A percentile compares a stretch with the other conserved stretches of the same genome.
phyloP scores from a whole-genome alignment of 2,329 filamentous ascomycete genomes.

The Grosmannia clavigera region DNA sequence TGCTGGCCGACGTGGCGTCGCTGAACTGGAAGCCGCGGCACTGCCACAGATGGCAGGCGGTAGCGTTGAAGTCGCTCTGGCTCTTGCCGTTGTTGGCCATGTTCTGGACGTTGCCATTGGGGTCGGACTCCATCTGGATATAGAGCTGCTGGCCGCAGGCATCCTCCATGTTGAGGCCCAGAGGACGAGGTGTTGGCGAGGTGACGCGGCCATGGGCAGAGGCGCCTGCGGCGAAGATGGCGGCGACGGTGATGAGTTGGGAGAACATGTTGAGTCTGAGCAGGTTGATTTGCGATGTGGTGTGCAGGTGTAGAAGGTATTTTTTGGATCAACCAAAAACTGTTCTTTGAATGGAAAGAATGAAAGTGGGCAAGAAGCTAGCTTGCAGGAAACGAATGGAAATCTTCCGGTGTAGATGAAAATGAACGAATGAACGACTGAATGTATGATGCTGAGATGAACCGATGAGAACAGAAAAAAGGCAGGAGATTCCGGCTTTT shows the following conservation, averaged over 20 bases:
- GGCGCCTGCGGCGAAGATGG: conserved; percentile 26
- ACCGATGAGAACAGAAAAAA: neutral
- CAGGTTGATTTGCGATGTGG: no score
- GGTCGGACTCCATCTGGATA: conserved; percentile 38
- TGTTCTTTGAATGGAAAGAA: neutral
- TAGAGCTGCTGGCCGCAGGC: conserved; percentile 42
- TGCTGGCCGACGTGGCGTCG: conserved; percentile 37
- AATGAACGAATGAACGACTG: neutral
- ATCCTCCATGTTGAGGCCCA: conserved; percentile 35
- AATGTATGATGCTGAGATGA: neutral
- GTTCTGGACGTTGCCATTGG: conserved; percentile 44
- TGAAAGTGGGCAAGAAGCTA: neutral
- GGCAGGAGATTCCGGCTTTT: neutral
- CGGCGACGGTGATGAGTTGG: neutral
- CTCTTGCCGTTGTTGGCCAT: conserved; percentile 33
- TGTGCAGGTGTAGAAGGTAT: no score
- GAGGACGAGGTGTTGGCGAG: conserved; percentile 32
- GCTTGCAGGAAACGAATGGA: neutral
- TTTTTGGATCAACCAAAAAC: neutral
- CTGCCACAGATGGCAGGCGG: conserved; percentile 37
- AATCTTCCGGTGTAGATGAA: conserved; percentile 14
- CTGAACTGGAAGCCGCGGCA: conserved; percentile 47
- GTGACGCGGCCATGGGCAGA: conserved; percentile 41
- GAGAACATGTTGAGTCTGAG: neutral
- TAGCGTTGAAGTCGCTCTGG: conserved; percentile 33